Evolutionary conservation across 1,284 basidiomycete species (phyloP).

Genomic region (Sporisorium iseilematis-ciliati): DNA sequence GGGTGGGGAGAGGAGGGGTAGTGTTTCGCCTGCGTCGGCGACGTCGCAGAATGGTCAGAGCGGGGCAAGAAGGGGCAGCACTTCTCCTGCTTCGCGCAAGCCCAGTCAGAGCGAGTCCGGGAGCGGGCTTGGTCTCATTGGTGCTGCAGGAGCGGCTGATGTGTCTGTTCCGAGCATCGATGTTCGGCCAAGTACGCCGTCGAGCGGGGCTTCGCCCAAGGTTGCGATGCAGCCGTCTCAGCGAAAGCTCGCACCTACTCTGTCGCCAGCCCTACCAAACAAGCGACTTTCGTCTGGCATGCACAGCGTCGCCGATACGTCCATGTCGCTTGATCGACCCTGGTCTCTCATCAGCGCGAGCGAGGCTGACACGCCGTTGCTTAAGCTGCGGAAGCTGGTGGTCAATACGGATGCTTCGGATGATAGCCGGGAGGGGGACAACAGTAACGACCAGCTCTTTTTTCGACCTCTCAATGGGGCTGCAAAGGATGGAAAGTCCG

Average conservation of each 20-base stretch:
- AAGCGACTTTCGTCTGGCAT: constrained; percentile 18
- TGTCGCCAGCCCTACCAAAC: constrained; percentile 1
- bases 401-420: constrained; percentile 43
- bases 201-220: constrained; percentile 7
- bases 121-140: constrained; percentile 23
- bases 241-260: constrained; percentile 14
- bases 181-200: constrained; percentile 24
- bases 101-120: background rate
- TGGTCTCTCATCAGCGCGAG: constrained; percentile 51
- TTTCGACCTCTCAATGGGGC: constrained; percentile 29
- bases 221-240: background rate
- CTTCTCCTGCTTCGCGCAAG: background rate
- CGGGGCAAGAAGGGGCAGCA: background rate
- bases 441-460: constrained; percentile 31
- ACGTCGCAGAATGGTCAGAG: no score
- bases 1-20: background rate
- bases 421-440: constrained; percentile 23
- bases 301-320: constrained; percentile 31
- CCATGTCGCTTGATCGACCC: constrained; percentile 37
- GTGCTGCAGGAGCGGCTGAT: background rate
- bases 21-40: no score
- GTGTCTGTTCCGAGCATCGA: constrained; percentile 26
- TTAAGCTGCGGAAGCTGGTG: constrained; percentile 46
- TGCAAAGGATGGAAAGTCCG: no score
- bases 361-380: constrained; percentile 47